Evolutionary conservation across 768 basidiomycete genomes (phyloP).

Genomic region (Russula sp.): DNA sequence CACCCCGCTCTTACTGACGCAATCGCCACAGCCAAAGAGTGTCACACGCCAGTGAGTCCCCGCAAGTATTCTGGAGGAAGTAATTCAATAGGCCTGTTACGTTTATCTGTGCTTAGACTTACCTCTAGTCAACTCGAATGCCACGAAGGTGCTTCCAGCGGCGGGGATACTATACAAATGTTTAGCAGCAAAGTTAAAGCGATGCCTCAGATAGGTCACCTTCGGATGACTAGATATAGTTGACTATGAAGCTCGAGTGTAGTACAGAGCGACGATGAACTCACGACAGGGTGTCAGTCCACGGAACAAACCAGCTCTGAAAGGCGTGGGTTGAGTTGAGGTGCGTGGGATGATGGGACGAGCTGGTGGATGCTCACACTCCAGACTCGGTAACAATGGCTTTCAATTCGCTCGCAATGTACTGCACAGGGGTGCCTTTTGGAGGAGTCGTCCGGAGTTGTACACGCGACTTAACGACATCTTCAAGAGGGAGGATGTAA

Average conservation of each 20-base stretch:
- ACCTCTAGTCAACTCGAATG: conserved; percentile 81
- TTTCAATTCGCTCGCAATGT: conserved; percentile 68
- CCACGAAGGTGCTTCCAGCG: conserved; percentile 85
- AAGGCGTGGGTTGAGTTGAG: background rate
- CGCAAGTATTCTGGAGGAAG: conserved; percentile 29
- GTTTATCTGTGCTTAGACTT: conserved; percentile 20
- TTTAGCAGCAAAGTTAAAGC: background rate
- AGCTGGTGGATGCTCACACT: conserved; percentile 42
- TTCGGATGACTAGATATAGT: conserved; percentile 49
- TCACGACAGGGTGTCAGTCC: conserved; percentile 71
- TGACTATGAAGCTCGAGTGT: background rate
- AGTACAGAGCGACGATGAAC: conserved; percentile 29
- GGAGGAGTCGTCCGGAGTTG: conserved; percentile 77
- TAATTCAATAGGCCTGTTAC: background rate
- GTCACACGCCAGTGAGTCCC: conserved; percentile 28
- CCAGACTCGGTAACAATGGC: conserved; percentile 67
- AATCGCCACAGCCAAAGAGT: background rate
- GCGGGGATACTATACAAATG: conserved; percentile 67
- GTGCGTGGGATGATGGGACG: background rate
- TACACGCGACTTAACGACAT: conserved; percentile 87
- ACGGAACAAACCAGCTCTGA: conserved; percentile 59
- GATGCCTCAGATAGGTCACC: conserved; percentile 33
- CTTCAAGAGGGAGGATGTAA: conserved; percentile 33
- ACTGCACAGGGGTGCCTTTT: conserved; percentile 62
- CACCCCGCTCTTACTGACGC: background rate